A percentile compares a stretch with the other conserved stretches of the same genome.
Conservation (phyloP, 23 red algal genomes). For the Porphyridium purpureum region DNA sequence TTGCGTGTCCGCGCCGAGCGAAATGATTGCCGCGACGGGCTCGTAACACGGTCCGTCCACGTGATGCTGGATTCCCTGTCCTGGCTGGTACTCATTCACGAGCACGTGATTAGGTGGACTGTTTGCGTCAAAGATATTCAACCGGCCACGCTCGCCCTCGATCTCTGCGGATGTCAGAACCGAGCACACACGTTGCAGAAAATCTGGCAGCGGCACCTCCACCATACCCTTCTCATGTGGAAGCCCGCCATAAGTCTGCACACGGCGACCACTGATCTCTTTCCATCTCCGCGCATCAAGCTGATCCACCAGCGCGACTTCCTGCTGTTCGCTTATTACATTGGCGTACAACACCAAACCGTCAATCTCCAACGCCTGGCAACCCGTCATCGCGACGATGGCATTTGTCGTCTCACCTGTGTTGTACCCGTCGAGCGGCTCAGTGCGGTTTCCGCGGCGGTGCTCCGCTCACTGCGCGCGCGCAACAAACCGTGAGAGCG, state of each 20-base stretch:
- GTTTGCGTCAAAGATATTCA: slow-evolving; percentile 12
- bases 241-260: slow-evolving; percentile 46
- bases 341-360: too few relatives aligned
- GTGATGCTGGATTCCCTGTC: slow-evolving; percentile 66
- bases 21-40: slow-evolving; percentile 56
- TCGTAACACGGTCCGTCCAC: slow-evolving; percentile 66
- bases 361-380: too few relatives aligned
- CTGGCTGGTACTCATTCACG: slow-evolving; percentile 63
- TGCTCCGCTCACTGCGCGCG: too few relatives aligned
- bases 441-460: too few relatives aligned
- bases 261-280: slow-evolving; percentile 9
- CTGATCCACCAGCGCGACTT: too few relatives aligned
- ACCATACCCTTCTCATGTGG: slow-evolving; percentile 61
- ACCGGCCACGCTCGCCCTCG: too few relatives aligned
- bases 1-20: slow-evolving; percentile 21
- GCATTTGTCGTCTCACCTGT: too few relatives aligned
- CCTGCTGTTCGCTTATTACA: too few relatives aligned
- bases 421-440: too few relatives aligned
- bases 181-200: slow-evolving; percentile 9
- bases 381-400: too few relatives aligned
- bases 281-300: too few relatives aligned
- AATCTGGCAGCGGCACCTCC: slow-evolving; percentile 22
- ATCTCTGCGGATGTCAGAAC: slow-evolving; percentile 4
- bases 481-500: too few relatives aligned
- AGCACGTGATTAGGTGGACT: slow-evolving; percentile 70